Conservation (phyloP, 352 stramenopile species). For the Phytophthora pseudosyringae region DNA sequence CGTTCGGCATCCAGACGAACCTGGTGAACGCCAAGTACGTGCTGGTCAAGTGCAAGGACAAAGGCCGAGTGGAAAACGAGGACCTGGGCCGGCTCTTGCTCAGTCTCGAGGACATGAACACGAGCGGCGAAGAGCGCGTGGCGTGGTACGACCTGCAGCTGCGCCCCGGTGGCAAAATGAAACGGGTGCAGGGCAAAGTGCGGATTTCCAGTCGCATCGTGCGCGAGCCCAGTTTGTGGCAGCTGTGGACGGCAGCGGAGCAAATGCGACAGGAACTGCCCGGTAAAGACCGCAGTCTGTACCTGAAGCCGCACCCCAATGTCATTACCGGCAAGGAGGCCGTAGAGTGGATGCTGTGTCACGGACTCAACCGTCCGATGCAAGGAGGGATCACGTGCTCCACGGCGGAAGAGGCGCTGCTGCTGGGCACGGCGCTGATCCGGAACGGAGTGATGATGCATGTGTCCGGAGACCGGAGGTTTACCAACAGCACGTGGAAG, state of each 20-base stretch:
- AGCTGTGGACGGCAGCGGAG: constrained; percentile 85
- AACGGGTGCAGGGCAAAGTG: constrained; percentile 85
- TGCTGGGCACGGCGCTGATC: constrained; percentile 77
- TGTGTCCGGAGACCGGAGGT: constrained; percentile 73
- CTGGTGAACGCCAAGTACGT: constrained; percentile 81
- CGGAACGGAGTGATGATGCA: constrained; percentile 75
- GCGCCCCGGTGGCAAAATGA: constrained; percentile 83
- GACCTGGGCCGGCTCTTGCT: constrained; percentile 81
- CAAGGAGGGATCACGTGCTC: constrained; percentile 85
- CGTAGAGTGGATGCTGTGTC: constrained; percentile 87
- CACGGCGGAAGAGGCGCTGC: constrained; percentile 79
- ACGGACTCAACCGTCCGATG: constrained; percentile 86
- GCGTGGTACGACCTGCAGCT: constrained; percentile 89
- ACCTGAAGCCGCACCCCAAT: constrained; percentile 82
- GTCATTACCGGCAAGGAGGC: constrained; percentile 85
- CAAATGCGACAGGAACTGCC: constrained; percentile 84
- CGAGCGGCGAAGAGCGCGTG: constrained; percentile 79
- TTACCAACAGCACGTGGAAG: constrained; percentile 86
- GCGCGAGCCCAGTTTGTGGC: constrained; percentile 80
- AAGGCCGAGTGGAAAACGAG: constrained; percentile 83
- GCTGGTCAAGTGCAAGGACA: constrained; percentile 90
- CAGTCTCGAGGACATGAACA: constrained; percentile 86
- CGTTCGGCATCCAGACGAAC: constrained; percentile 84
- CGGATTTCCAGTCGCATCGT: constrained; percentile 87
- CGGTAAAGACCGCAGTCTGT: constrained; percentile 75